Conservation (phyloP, 169 alveolate genomes). For the Babesia bigemina region DNA sequence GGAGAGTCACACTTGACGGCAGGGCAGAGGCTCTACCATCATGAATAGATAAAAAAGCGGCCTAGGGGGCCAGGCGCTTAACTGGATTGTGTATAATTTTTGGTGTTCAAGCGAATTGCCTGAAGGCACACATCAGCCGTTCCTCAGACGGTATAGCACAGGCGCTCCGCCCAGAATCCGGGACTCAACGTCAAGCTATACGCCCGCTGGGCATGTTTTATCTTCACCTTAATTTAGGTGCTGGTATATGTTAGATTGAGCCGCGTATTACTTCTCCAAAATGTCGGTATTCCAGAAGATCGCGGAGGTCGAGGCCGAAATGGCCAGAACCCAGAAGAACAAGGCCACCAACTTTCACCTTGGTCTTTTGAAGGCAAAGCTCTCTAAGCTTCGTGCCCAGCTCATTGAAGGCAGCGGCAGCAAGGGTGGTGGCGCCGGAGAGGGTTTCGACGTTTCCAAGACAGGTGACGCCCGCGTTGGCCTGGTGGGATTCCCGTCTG, state of each 20-base stretch:
- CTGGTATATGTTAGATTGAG: too few species aligned
- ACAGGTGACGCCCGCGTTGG: constrained; percentile 99
- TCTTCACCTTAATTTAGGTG: too few species aligned
- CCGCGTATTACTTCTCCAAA: constrained; percentile 13
- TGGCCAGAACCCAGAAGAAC: constrained; percentile 98
- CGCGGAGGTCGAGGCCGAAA: constrained; percentile 97
- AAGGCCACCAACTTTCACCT: constrained; percentile 97
- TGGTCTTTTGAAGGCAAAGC: constrained; percentile 96
- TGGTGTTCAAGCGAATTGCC: too few species aligned
- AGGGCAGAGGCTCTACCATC: neutral
- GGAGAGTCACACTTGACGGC: neutral
- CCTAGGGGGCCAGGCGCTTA: neutral
- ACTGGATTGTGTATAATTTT: too few species aligned
- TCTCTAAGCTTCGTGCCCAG: constrained; percentile 94
- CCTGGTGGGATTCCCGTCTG: constrained; percentile 99
- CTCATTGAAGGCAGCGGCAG: constrained; percentile 83
- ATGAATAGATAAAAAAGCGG: neutral
- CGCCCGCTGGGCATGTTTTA: neutral
- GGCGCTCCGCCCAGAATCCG: neutral
- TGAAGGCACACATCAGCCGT: too few species aligned
- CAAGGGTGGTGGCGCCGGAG: constrained; percentile 84
- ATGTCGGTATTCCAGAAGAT: constrained; percentile 90
- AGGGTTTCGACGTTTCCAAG: constrained; percentile 80
- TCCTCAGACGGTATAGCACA: neutral
- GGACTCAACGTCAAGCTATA: neutral